A percentile compares a stretch with the other conserved stretches of the same genome.
These are phyloP conservation scores for Musa troglodytarum DNA, from an alignment of 176 grass and related monocot species.

Conservation along the genomic window DNA sequence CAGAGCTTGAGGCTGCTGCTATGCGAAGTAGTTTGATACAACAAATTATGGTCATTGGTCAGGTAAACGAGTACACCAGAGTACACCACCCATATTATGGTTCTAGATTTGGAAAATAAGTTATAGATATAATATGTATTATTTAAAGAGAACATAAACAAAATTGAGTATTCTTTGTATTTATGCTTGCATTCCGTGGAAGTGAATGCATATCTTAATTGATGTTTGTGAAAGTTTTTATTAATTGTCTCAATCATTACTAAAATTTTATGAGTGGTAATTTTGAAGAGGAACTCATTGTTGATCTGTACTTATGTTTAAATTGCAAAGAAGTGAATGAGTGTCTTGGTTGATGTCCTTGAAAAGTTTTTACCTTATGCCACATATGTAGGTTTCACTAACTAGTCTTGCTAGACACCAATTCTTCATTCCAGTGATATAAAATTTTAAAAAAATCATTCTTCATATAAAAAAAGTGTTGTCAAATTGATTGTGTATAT, in stretches of 20 bases:
- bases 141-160: not conserved
- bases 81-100: not conserved
- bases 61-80: constrained; percentile 31
- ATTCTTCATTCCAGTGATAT: too few relatives aligned
- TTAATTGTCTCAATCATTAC: too few relatives aligned
- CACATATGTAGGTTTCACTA: not conserved
- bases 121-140: not conserved
- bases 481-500: too few relatives aligned
- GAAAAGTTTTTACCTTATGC: not conserved
- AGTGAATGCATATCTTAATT: not conserved
- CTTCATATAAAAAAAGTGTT: too few relatives aligned
- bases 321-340: not conserved
- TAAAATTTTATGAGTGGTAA: too few relatives aligned
- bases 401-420: too few relatives aligned
- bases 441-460: too few relatives aligned
- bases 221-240: not conserved
- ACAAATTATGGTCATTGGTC: constrained; percentile 82
- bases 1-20: constrained; percentile 75
- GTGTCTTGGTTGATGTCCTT: not conserved
- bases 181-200: not conserved
- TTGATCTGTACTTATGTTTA: not conserved
- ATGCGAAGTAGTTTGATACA: constrained; percentile 69
- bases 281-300: too few relatives aligned
- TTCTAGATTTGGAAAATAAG: constrained; percentile 6
- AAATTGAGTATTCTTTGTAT: not conserved